phyloP scores from a whole-genome alignment of 306 rosid species.

The Delonix regia region DNA sequence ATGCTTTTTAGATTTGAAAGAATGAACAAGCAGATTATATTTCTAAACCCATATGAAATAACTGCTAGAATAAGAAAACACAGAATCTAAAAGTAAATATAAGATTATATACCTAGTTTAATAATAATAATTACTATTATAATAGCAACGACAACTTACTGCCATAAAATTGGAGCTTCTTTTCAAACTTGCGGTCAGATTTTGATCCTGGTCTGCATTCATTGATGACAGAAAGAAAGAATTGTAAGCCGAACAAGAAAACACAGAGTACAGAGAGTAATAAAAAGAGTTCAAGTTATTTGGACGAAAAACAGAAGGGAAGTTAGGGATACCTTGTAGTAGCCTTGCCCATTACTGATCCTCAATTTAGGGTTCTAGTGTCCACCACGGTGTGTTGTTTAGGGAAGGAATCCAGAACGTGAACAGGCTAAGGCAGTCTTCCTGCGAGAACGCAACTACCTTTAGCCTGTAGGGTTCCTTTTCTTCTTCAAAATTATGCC shows the following conservation, averaged over 20 bases:
- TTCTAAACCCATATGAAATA: not conserved
- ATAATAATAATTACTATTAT: too few species aligned
- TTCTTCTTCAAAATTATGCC: too few species aligned
- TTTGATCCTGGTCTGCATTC: conserved; percentile 43
- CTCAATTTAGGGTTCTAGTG: not conserved
- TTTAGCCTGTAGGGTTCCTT: not conserved
- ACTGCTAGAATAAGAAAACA: not conserved
- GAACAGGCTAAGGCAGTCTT: not conserved
- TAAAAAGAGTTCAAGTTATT: not conserved
- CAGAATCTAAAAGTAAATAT: not conserved
- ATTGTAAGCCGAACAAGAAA: not conserved
- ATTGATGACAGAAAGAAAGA: not conserved
- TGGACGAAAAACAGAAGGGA: not conserved
- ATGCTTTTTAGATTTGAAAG: not conserved
- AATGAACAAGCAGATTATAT: not conserved
- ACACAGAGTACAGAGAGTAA: not conserved
- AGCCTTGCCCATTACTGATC: conserved; percentile 50
- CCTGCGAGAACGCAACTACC: not conserved
- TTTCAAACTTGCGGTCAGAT: conserved; percentile 40
- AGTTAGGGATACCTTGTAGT: conserved; percentile 17
- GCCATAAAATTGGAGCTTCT: conserved; percentile 53
- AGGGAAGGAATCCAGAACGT: not conserved
- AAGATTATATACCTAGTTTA: not conserved
- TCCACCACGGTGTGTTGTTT: not conserved
- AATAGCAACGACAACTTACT: too few species aligned